Evolutionary conservation across 1,139 yeast species (phyloP).

Genomic region (Candida glucosophila): DNA sequence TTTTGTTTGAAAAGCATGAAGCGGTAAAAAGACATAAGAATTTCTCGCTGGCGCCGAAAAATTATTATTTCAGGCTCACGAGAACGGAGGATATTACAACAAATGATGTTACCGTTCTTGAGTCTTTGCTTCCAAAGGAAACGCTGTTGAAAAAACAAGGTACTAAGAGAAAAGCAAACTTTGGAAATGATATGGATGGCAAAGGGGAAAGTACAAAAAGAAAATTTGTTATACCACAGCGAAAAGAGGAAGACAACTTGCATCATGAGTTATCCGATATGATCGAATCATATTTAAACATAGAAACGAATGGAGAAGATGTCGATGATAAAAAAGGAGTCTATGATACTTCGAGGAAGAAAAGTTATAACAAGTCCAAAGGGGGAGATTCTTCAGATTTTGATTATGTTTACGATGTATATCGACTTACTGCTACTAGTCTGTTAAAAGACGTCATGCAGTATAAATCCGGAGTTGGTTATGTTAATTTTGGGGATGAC

Average conservation of each 20-base stretch:
- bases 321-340: too few species aligned
- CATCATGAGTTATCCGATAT: conserved; percentile 62
- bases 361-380: too few species aligned
- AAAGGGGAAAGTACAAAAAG: conserved; percentile 10
- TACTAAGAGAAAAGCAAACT: too few species aligned
- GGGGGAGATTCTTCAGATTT: too few species aligned
- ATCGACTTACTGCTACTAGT: conserved; percentile 28
- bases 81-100: conserved; percentile 43
- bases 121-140: conserved; percentile 12
- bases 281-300: conserved; percentile 56
- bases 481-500: conserved; percentile 60
- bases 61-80: conserved; percentile 48
- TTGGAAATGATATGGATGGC: conserved; percentile 1
- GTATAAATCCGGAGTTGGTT: conserved; percentile 52
- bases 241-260: too few species aligned
- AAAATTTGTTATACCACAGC: conserved; percentile 25
- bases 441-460: conserved; percentile 45
- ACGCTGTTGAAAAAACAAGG: conserved; percentile 1
- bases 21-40: conserved; percentile 37
- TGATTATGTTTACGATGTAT: conserved; percentile 88
- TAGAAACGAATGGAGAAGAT: too few species aligned
- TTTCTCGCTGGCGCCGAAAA: conserved; percentile 15
- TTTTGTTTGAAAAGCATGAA: conserved; percentile 36
- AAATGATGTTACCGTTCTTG: conserved; percentile 13
- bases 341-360: too few species aligned